Percentiles rank a stretch among this genome's conserved stretches.
These are phyloP conservation scores for Colletotrichum sp. DNA, from an alignment of 2,329 filamentous ascomycete genomes.

Conservation along the genomic window DNA sequence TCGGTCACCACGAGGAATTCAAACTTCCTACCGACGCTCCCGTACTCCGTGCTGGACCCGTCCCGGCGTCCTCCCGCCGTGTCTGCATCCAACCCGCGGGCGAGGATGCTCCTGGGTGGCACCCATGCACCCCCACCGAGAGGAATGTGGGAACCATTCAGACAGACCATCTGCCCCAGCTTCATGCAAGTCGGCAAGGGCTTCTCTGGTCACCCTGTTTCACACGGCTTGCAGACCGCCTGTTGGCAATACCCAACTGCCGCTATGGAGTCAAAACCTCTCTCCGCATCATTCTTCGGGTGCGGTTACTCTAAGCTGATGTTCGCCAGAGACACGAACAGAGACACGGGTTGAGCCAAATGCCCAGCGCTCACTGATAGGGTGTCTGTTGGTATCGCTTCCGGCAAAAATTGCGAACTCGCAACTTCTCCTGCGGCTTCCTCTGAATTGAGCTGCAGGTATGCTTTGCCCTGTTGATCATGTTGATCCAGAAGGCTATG, in stretches of 20 bases:
- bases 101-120: neutral
- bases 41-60: neutral
- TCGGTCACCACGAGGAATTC: conserved; percentile 1
- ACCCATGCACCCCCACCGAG: neutral
- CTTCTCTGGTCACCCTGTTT: neutral
- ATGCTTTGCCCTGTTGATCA: neutral
- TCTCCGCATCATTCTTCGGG: neutral
- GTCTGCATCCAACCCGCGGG: neutral
- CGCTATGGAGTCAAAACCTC: neutral
- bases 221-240: conserved; percentile 11
- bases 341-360: neutral
- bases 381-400: neutral
- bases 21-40: neutral
- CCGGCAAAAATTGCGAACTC: neutral
- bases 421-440: neutral
- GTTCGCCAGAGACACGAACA: neutral
- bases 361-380: neutral
- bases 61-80: neutral
- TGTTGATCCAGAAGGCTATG: neutral
- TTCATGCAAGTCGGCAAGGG: conserved; percentile 2
- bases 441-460: neutral
- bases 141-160: neutral
- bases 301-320: neutral
- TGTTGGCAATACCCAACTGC: neutral
- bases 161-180: neutral